Conservation (phyloP, 192 early-diverging fungal genomes). For the Umbelopsis sp. region DNA sequence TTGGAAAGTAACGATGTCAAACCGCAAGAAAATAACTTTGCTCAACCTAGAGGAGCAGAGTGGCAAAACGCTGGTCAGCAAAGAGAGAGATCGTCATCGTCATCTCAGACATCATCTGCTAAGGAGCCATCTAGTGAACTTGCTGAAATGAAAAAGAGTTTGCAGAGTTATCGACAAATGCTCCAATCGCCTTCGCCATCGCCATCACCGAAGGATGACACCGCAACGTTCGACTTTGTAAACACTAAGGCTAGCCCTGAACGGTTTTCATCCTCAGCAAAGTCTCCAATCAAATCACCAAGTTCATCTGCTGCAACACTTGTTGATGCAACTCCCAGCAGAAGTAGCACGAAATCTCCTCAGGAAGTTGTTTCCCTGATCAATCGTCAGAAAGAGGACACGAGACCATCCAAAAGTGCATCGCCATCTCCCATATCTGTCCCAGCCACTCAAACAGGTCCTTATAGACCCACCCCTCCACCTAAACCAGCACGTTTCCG, state of each 20-base stretch:
- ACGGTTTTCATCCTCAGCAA: background rate
- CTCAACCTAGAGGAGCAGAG: background rate
- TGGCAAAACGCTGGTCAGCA: background rate
- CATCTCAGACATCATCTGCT: background rate
- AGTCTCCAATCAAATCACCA: background rate
- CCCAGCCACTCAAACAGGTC: background rate
- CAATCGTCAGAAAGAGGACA: too few species aligned
- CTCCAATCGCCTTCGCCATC: constrained; percentile 13
- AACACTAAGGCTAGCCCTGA: background rate
- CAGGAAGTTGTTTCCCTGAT: background rate
- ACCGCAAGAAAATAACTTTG: background rate
- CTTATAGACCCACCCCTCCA: constrained; percentile 27
- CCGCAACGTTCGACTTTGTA: background rate
- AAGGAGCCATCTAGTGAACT: background rate
- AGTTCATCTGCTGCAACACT: background rate
- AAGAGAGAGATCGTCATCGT: background rate
- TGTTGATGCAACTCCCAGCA: background rate
- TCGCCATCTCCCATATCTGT: background rate
- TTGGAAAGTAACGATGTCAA: background rate
- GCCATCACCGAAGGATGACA: constrained; percentile 8
- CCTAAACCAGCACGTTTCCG: constrained; percentile 42
- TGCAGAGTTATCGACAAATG: constrained; percentile 1
- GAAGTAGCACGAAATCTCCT: background rate
- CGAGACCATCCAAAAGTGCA: too few species aligned
- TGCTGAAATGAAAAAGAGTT: background rate